A percentile compares a stretch with the other conserved stretches of the same genome.
Conservation (phyloP, 2,329 filamentous ascomycete species). For the Cryphonectria naterciae region DNA sequence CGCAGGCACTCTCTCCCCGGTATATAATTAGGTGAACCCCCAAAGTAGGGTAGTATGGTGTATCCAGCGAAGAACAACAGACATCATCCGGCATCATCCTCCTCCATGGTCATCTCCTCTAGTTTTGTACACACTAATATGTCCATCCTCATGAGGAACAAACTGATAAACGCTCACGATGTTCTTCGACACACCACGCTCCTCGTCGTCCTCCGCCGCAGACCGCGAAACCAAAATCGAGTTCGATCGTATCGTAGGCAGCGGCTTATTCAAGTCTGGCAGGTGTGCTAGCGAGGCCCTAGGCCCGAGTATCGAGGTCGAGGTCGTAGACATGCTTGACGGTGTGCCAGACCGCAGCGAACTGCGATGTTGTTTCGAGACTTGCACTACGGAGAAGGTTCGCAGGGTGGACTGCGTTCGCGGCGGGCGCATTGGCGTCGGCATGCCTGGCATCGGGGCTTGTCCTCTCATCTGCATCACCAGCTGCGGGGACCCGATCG, state of each 20-base stretch:
- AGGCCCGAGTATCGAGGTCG: slow-evolving; percentile 5
- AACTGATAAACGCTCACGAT: slow-evolving; percentile 30
- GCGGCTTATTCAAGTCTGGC: slow-evolving; percentile 22
- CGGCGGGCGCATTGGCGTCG: slow-evolving; percentile 23
- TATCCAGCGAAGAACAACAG: background rate
- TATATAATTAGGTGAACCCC: background rate
- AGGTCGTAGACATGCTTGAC: slow-evolving; percentile 7
- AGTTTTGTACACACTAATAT: slow-evolving; percentile 30
- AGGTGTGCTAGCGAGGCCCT: background rate
- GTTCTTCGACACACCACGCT: background rate
- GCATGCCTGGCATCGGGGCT: slow-evolving; percentile 15
- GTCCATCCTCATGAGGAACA: slow-evolving; percentile 30
- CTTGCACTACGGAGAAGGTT: background rate
- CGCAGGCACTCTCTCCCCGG: background rate
- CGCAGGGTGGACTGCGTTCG: slow-evolving; percentile 9
- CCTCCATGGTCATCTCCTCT: slow-evolving; percentile 3
- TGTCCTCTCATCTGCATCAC: slow-evolving; percentile 19
- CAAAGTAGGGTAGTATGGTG: background rate
- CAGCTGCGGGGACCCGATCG: slow-evolving; percentile 9
- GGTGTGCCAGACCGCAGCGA: background rate
- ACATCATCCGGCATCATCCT: background rate
- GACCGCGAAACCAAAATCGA: slow-evolving; percentile 25
- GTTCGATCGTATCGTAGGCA: slow-evolving; percentile 16
- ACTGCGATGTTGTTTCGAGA: background rate
- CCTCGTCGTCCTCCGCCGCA: background rate